These are phyloP conservation scores for Trichoderma endophyticum DNA, from an alignment of 2,329 filamentous ascomycete genomes.

Conservation along the genomic window DNA sequence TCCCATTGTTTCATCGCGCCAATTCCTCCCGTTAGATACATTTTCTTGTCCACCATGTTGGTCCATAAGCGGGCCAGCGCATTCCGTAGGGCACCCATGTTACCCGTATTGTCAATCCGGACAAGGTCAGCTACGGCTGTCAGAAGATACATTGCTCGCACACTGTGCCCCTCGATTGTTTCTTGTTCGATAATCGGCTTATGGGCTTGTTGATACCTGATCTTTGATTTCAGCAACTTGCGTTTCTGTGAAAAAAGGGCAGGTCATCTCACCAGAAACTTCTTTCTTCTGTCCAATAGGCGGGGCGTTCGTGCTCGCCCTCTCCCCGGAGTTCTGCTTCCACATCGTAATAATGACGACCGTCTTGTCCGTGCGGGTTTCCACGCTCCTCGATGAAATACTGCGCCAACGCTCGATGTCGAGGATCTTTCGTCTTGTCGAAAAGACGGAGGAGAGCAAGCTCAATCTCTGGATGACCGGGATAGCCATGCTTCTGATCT, in stretches of 20 bases:
- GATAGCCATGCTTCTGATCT: too few species aligned
- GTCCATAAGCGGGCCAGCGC: neutral
- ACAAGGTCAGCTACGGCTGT: neutral
- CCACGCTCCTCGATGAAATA: neutral
- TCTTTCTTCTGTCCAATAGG: neutral
- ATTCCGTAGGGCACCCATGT: neutral
- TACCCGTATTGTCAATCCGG: neutral
- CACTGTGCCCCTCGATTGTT: neutral
- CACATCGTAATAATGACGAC: neutral
- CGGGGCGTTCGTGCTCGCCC: too few species aligned
- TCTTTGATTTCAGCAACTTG: neutral
- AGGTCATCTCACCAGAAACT: too few species aligned
- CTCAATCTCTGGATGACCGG: too few species aligned
- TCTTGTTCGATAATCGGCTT: neutral
- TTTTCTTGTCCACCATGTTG: neutral
- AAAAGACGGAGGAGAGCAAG: too few species aligned
- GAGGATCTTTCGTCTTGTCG: neutral
- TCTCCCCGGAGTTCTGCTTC: neutral
- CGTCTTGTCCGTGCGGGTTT: neutral
- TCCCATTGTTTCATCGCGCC: neutral
- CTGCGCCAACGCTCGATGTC: neutral
- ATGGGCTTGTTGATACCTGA: neutral
- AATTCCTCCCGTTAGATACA: neutral
- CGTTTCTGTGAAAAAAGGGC: too few species aligned
- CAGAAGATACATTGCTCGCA: neutral